phyloP scores from a whole-genome alignment of 345 rosid species.

The Bruguiera parviflora region DNA sequence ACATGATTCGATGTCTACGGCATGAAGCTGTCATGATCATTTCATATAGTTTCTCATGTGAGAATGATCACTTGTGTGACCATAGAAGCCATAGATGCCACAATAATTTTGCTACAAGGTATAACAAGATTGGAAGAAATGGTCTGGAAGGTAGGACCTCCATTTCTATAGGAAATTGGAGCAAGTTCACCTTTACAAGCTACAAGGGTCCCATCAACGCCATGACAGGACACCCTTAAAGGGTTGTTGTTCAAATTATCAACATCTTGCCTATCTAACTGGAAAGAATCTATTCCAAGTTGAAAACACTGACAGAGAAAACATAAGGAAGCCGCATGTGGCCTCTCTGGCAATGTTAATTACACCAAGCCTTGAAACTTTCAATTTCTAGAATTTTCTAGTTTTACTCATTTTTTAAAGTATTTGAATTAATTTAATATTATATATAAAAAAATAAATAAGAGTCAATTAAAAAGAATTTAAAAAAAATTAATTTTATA shows the following conservation, averaged over 20 bases:
- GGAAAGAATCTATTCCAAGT: slow-evolving; percentile 4
- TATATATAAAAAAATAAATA: no score
- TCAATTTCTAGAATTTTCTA: no score
- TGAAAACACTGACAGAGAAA: background rate
- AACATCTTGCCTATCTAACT: slow-evolving; percentile 4
- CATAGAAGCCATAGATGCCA: background rate
- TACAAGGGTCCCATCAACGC: slow-evolving; percentile 1
- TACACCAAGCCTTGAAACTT: no score
- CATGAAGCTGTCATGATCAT: background rate
- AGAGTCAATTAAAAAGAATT: no score
- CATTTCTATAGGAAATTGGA: background rate
- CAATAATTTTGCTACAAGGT: no score
- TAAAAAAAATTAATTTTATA: no score
- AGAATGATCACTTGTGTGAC: background rate
- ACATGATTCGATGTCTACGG: slow-evolving; percentile 5
- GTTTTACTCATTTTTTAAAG: no score
- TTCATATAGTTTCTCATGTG: background rate
- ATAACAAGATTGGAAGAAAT: background rate
- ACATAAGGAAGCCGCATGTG: no score
- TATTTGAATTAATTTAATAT: no score
- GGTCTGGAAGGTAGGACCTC: background rate
- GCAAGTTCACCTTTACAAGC: background rate
- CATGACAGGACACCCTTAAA: background rate
- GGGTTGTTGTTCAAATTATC: background rate
- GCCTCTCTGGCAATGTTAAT: no score